phyloP scores from a whole-genome alignment of 176 grass and related monocot genomes.

The Saccharum officinarum region DNA sequence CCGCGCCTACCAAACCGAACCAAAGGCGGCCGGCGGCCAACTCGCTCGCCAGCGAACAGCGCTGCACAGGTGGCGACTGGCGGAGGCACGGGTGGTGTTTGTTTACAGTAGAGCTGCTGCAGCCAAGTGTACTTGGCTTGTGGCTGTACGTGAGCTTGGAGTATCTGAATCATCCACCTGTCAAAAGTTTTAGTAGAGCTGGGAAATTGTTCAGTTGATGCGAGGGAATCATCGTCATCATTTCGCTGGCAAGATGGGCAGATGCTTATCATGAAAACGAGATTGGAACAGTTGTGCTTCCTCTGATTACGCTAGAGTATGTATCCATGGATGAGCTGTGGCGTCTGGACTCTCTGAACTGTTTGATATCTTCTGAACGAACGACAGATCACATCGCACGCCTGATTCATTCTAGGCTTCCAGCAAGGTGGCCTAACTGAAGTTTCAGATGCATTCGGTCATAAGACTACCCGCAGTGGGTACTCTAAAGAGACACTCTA shows the following conservation, averaged over 20 bases:
- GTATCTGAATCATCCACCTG: background rate
- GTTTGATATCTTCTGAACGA: background rate
- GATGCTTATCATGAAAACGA: background rate
- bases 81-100: background rate
- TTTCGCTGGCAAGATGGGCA: background rate
- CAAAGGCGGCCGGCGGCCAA: background rate
- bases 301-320: background rate
- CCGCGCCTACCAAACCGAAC: background rate
- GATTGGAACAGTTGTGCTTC: background rate
- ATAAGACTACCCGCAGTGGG: no score
- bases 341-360: background rate
- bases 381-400: background rate
- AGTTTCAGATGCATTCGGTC: background rate
- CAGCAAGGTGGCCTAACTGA: background rate
- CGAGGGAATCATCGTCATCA: constrained; percentile 6
- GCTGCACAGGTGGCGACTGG: constrained; percentile 18
- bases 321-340: background rate
- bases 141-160: background rate
- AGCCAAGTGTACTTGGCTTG: background rate
- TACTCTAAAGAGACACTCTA: no score
- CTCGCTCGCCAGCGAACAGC: constrained; percentile 12
- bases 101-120: background rate
- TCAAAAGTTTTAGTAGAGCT: background rate
- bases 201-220: background rate
- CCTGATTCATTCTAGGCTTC: background rate